These are phyloP conservation scores for Tylopilus plumbeoviolaceoides DNA, from an alignment of 768 basidiomycete genomes.

Conservation along the genomic window DNA sequence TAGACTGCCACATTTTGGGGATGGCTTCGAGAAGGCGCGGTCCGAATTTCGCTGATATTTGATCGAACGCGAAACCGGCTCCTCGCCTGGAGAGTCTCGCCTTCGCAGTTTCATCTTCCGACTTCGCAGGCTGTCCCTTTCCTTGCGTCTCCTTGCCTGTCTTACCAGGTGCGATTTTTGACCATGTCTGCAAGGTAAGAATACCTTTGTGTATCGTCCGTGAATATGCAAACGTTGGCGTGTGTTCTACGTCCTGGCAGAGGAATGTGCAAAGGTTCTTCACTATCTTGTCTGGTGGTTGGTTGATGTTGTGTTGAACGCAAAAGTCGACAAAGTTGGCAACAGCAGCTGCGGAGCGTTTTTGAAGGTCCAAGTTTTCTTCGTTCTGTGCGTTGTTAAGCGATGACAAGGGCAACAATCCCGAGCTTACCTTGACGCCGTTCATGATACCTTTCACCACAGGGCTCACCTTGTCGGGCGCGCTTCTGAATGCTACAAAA, in stretches of 20 bases:
- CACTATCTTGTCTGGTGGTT: conserved; percentile 93
- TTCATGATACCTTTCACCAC: conserved; percentile 98
- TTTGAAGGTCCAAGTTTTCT: conserved; percentile 84
- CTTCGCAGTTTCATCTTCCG: conserved; percentile 53
- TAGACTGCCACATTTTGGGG: conserved; percentile 95
- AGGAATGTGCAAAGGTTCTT: conserved; percentile 97
- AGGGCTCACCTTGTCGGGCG: conserved; percentile 92
- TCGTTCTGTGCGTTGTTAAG: conserved; percentile 57
- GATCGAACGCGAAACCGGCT: conserved; percentile 75
- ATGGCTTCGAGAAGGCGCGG: conserved; percentile 65
- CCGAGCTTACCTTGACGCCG: conserved; percentile 76
- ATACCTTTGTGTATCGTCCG: conserved; percentile 67
- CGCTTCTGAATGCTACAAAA: conserved; percentile 78
- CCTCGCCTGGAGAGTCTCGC: conserved; percentile 79
- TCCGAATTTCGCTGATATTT: conserved; percentile 77
- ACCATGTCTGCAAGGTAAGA: conserved; percentile 59
- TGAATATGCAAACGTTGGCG: conserved; percentile 79
- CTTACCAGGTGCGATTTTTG: conserved; percentile 33
- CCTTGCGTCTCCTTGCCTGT: conserved; percentile 39
- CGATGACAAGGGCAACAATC: conserved; percentile 2
- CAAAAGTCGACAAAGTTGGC: conserved; percentile 88
- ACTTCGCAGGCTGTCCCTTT: conserved; percentile 40
- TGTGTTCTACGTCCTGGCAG: conserved; percentile 85
- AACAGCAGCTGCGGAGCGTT: conserved; percentile 80
- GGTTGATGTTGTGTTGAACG: conserved; percentile 61